Evolutionary conservation across 345 rosid genomes (phyloP).

Genomic region (Brassica cretica): DNA sequence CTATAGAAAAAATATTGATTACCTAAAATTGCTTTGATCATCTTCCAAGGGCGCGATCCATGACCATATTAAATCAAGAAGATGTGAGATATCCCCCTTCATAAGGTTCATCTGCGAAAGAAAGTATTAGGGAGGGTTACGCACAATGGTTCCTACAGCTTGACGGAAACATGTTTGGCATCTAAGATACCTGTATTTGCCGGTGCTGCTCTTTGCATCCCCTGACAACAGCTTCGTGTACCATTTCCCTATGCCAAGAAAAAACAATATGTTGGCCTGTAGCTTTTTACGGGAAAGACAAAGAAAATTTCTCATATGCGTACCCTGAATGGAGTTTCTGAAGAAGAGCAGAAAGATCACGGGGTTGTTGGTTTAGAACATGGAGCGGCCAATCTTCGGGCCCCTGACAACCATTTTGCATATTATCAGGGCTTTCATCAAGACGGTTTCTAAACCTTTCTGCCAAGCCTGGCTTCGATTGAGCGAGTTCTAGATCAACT

Average conservation of each 20-base stretch:
- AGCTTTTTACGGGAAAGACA: not conserved
- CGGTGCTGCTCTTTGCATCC: constrained; percentile 98
- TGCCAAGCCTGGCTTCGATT: constrained; percentile 62
- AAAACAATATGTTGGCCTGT: constrained; percentile 11
- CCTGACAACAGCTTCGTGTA: constrained; percentile 79
- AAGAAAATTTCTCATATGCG: constrained; percentile 10
- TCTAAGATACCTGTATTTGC: constrained; percentile 71
- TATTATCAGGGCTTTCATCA: constrained; percentile 66
- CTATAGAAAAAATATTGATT: constrained; percentile 15
- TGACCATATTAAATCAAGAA: constrained; percentile 90
- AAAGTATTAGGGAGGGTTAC: constrained; percentile 28
- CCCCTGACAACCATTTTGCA: constrained; percentile 49
- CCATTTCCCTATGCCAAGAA: constrained; percentile 66
- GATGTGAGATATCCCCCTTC: constrained; percentile 84
- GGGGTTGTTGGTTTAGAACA: constrained; percentile 91
- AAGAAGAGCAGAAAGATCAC: constrained; percentile 82
- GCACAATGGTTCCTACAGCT: constrained; percentile 25
- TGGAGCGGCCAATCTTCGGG: constrained; percentile 91
- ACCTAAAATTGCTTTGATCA: constrained; percentile 77
- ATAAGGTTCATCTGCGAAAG: constrained; percentile 84
- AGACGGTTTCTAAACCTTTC: constrained; percentile 62
- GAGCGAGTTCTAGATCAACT: constrained; percentile 85
- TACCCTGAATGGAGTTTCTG: constrained; percentile 98
- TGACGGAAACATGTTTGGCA: not conserved
- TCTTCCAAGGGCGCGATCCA: constrained; percentile 97